These are phyloP conservation scores for Hortaea werneckii DNA, from an alignment of 2,329 filamentous ascomycete species.

Conservation along the genomic window DNA sequence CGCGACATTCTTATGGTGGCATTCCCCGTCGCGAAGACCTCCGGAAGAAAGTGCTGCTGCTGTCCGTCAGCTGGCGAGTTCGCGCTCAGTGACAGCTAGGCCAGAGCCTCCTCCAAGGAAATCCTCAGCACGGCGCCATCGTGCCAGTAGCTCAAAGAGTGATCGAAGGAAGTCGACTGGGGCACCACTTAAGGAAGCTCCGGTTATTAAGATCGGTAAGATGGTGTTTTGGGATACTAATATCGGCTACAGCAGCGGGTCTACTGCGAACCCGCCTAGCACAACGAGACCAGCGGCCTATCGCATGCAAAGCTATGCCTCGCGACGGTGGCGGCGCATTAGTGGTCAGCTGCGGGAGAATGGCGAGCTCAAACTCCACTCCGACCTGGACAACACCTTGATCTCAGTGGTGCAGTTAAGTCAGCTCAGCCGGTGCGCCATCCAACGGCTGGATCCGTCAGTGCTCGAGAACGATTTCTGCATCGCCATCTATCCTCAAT, in stretches of 20 bases:
- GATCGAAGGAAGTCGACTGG: constrained; percentile 36
- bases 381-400: constrained; percentile 70
- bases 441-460: constrained; percentile 81
- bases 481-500: constrained; percentile 90
- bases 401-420: constrained; percentile 78
- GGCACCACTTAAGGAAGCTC: constrained; percentile 54
- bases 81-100: neutral
- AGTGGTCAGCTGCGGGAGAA: constrained; percentile 93
- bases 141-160: constrained; percentile 19
- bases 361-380: constrained; percentile 82
- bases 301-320: constrained; percentile 46
- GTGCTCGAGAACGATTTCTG: constrained; percentile 90
- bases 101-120: constrained; percentile 9
- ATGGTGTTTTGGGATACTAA: constrained; percentile 70
- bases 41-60: constrained; percentile 19
- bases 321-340: constrained; percentile 70
- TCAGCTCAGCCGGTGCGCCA: constrained; percentile 77
- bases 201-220: constrained; percentile 78
- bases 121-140: constrained; percentile 13
- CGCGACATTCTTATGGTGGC: constrained; percentile 71
- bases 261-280: constrained; percentile 9
- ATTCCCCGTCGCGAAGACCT: constrained; percentile 48
- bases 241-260: constrained; percentile 39
- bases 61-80: neutral
- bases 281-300: constrained; percentile 39